phyloP scores from a whole-genome alignment of 2,329 filamentous ascomycete genomes.

The Zymoseptoria tritici region DNA sequence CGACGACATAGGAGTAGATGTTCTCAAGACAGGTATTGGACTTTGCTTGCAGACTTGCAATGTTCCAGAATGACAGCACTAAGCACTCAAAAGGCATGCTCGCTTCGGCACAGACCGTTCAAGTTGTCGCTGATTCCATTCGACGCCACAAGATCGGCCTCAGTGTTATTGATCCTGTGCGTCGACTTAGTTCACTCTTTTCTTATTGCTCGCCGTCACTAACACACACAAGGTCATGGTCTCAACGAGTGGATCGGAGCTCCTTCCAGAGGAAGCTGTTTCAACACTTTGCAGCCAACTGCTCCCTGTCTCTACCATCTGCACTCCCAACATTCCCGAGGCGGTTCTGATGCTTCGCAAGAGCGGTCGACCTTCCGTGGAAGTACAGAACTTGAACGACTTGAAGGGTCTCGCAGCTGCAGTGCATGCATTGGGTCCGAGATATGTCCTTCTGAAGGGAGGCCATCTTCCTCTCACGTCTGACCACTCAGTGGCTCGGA shows the following conservation, averaged over 20 bases:
- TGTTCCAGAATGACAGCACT: constrained; percentile 4
- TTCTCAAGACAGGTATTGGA: constrained; percentile 65
- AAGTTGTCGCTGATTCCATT: constrained; percentile 59
- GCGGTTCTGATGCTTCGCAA: constrained; percentile 57
- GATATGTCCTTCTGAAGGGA: constrained; percentile 81
- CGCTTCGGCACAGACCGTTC: constrained; percentile 62
- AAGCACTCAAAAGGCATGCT: constrained; percentile 62
- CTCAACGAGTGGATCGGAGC: constrained; percentile 65
- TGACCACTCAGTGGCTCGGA: constrained; percentile 52
- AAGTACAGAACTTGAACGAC: constrained; percentile 54
- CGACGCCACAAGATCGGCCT: constrained; percentile 49
- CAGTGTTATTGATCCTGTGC: constrained; percentile 69
- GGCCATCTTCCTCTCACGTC: constrained; percentile 75
- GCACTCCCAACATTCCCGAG: constrained; percentile 75
- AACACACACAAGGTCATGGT: constrained; percentile 73
- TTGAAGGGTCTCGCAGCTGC: constrained; percentile 60
- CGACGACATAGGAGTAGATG: constrained; percentile 77
- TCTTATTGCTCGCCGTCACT: constrained; percentile 1
- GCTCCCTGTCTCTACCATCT: constrained; percentile 58
- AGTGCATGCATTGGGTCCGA: constrained; percentile 62
- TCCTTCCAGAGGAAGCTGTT: constrained; percentile 61
- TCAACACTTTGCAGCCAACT: constrained; percentile 51
- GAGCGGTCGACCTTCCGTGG: constrained; percentile 37
- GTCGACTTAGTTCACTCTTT: constrained; percentile 11
- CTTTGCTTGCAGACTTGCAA: neutral